Evolutionary conservation across 2,329 filamentous ascomycete species (phyloP).

Genomic region (Fusarium devonianum): DNA sequence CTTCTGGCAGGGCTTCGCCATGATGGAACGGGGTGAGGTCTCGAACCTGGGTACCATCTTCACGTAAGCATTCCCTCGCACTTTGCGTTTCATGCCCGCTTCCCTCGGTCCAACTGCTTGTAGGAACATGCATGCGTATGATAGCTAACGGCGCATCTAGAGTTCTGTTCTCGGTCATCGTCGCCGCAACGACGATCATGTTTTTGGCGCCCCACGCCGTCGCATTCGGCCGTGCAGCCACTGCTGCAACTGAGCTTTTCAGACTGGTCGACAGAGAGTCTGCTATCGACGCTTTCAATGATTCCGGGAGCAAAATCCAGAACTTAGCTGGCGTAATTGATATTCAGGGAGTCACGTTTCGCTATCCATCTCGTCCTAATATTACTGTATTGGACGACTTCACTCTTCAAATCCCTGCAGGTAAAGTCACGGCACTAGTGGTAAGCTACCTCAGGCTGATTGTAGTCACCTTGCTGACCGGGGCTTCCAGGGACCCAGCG

Average conservation of each 20-base stretch:
- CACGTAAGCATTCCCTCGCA: too few species aligned
- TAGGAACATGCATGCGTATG: too few species aligned
- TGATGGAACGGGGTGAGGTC: constrained; percentile 25
- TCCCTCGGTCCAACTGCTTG: too few species aligned
- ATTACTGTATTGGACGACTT: constrained; percentile 51
- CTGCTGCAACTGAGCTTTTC: constrained; percentile 37
- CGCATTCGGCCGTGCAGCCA: constrained; percentile 45
- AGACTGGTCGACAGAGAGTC: constrained; percentile 46
- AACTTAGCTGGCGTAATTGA: constrained; percentile 43
- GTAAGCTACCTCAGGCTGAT: constrained; percentile 24
- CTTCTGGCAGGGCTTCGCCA: constrained; percentile 52
- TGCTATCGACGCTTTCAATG: constrained; percentile 45
- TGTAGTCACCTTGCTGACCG: too few species aligned
- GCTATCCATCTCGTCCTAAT: constrained; percentile 52
- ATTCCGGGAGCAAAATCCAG: constrained; percentile 38
- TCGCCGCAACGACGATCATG: constrained; percentile 45
- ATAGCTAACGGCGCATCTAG: too few species aligned
- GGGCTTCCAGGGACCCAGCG: constrained; percentile 59
- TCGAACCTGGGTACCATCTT: constrained; percentile 45
- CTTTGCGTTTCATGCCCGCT: too few species aligned
- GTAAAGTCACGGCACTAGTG: constrained; percentile 52
- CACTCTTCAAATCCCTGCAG: constrained; percentile 50
- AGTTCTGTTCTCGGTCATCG: constrained; percentile 48
- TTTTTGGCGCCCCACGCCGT: constrained; percentile 45
- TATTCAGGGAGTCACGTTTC: constrained; percentile 49